phyloP scores from a whole-genome alignment of 2,329 filamentous ascomycete genomes.

The Phaeosphaeria sp. region DNA sequence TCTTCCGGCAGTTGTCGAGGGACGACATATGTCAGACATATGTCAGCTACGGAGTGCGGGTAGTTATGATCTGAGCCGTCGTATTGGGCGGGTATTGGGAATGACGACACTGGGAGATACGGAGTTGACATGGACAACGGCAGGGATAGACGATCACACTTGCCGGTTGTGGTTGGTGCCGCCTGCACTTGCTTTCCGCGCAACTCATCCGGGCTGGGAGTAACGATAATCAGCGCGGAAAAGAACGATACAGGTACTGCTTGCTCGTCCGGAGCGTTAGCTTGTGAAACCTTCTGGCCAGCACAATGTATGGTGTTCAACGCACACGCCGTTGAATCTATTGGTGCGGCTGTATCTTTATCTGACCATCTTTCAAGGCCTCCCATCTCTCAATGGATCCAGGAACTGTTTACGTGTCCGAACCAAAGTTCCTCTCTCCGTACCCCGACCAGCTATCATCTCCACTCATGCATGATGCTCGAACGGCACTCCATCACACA shows the following conservation, averaged over 20 bases:
- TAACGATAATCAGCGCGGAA: neutral
- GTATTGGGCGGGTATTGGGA: neutral
- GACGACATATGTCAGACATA: slow-evolving; percentile 9
- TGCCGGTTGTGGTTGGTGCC: neutral
- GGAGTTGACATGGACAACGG: slow-evolving; percentile 1
- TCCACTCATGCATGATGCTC: slow-evolving; percentile 1
- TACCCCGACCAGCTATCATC: neutral
- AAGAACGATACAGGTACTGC: neutral
- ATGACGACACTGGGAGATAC: slow-evolving; percentile 1
- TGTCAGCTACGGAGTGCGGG: slow-evolving; percentile 8
- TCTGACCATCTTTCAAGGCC: neutral
- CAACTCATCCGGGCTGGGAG: neutral
- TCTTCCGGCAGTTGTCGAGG: slow-evolving; percentile 9
- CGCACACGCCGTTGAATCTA: neutral
- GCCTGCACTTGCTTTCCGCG: neutral
- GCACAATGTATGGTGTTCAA: neutral
- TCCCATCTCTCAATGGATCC: neutral
- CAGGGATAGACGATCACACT: neutral
- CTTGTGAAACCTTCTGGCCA: neutral
- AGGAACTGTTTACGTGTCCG: neutral
- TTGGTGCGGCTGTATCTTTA: neutral
- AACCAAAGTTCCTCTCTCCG: neutral
- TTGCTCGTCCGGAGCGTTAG: neutral
- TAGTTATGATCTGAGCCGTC: neutral
- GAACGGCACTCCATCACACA: neutral